A percentile compares a stretch with the other conserved stretches of the same genome.
phyloP scores from a whole-genome alignment of 441 rosid species.

The Erodium trifolium region DNA sequence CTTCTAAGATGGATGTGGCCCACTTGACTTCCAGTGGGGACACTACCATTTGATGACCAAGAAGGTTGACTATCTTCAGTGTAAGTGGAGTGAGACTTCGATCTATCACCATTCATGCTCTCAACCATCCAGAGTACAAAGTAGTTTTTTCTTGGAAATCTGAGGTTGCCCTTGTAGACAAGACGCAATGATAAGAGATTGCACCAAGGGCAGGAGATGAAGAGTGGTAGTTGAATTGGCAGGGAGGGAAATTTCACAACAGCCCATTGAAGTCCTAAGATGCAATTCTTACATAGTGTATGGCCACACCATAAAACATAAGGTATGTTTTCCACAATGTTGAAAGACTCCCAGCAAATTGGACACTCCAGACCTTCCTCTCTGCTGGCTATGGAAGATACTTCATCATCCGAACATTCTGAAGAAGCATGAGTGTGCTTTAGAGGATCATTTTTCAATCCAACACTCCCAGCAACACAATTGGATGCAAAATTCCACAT shows the following conservation, averaged over 20 bases:
- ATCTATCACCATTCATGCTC: conserved; percentile 55
- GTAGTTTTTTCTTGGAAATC: conserved; percentile 69
- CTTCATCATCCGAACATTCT: conserved; percentile 66
- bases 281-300: conserved; percentile 70
- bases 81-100: conserved; percentile 28
- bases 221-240: conserved; percentile 68
- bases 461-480: conserved; percentile 49
- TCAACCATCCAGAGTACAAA: conserved; percentile 92
- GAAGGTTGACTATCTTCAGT: conserved; percentile 31
- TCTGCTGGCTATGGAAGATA: conserved; percentile 32
- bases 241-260: conserved; percentile 52
- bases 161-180: conserved; percentile 53
- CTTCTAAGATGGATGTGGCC: conserved; percentile 26
- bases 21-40: conserved; percentile 27
- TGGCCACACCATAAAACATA: conserved; percentile 90
- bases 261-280: conserved; percentile 64
- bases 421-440: conserved; percentile 29
- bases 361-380: conserved; percentile 79
- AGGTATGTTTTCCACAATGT: conserved; percentile 72
- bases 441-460: conserved; percentile 27
- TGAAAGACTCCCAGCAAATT: conserved; percentile 79
- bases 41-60: conserved; percentile 26
- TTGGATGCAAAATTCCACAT: conserved; percentile 87
- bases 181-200: conserved; percentile 56
- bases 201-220: conserved; percentile 84